Base-by-base conservation (phyloP, 768 basidiomycete genomes). In the Porphyrellus cyaneotinctus region DNA sequence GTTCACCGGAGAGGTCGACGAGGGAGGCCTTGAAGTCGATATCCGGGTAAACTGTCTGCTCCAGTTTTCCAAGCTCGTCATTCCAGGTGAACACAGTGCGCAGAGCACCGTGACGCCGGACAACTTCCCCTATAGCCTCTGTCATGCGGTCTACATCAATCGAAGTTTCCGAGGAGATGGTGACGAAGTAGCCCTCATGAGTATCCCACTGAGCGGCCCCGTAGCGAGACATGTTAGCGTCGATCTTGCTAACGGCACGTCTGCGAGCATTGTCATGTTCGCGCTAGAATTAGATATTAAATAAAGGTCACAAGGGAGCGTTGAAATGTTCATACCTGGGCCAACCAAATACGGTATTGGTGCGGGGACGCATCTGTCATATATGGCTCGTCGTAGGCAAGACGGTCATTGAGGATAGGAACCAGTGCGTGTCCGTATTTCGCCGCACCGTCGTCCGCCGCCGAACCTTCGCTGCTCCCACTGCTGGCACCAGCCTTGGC, bases 161-260 rank as follows among this genome's bases (percentile, higher is more conserved):
- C 9, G 66, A 30, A 2, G 58, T 65, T 41, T 69, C 64, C 17
- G 65, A 49, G 22, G 39, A 23, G 35, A 63, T 22, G 12, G 49
- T 60, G 33, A 60, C 50, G 8, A 63, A 56, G 50, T 57, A 60
- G 30, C 66, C 63, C 43, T 68, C 66, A 17, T 68, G 66, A 4
- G 66, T 66, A 36, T 66, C 66, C 64, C 67, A 68, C 13, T 68
- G 66, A 22, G 66, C 69, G 20, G 67, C 67, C n/a, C 67, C 64
- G 18, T 64, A 64, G 36, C 67, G 67, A 41, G 64, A 63, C 67
- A 69, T 69, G 26, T 45, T 66, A 28, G 61, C 52, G 15, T 67
- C 64, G n/a, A 68, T 67, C 48, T 65, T 64, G 43, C 55, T 66
- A 17, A 61, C 58, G 12, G 58, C 39, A 23, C 67, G 65, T 46